Conservation (phyloP, 2,329 filamentous ascomycete species). For the Penicillium sp. region DNA sequence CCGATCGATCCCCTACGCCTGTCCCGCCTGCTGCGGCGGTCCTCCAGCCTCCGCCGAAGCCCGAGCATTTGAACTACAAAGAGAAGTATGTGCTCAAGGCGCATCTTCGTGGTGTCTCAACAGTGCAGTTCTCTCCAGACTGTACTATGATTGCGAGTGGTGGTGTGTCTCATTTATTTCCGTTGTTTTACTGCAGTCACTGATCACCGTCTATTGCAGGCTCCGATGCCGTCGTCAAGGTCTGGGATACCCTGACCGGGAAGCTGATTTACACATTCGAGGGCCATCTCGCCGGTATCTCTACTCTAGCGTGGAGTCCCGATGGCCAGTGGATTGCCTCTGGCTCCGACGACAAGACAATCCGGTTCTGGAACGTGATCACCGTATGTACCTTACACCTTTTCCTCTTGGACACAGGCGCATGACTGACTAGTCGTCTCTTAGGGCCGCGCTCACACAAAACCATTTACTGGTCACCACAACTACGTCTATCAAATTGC, state of each 20-base stretch:
- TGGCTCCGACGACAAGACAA: conserved; percentile 94
- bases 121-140: conserved; percentile 89
- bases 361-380: conserved; percentile 81
- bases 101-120: conserved; percentile 77
- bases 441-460: conserved; percentile 61
- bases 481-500: conserved; percentile 95
- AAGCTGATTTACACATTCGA: conserved; percentile 84
- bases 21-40: conserved; percentile 46
- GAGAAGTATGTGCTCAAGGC: conserved; percentile 73
- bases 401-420: background rate
- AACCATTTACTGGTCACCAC: conserved; percentile 79
- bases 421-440: background rate
- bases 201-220: conserved; percentile 46
- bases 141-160: conserved; percentile 87
- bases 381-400: conserved; percentile 43
- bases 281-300: conserved; percentile 90
- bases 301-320: conserved; percentile 90
- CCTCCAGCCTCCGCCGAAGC: conserved; percentile 53
- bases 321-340: conserved; percentile 86
- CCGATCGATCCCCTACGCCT: conserved; percentile 39
- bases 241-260: conserved; percentile 83
- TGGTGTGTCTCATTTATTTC: conserved; percentile 52
- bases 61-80: conserved; percentile 67
- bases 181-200: background rate
- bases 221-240: conserved; percentile 86